Evolutionary conservation across 2,329 filamentous ascomycete species (phyloP), one percentile per base, ranked within the genome.

Genomic region (Venturia oleaginea): DNA sequence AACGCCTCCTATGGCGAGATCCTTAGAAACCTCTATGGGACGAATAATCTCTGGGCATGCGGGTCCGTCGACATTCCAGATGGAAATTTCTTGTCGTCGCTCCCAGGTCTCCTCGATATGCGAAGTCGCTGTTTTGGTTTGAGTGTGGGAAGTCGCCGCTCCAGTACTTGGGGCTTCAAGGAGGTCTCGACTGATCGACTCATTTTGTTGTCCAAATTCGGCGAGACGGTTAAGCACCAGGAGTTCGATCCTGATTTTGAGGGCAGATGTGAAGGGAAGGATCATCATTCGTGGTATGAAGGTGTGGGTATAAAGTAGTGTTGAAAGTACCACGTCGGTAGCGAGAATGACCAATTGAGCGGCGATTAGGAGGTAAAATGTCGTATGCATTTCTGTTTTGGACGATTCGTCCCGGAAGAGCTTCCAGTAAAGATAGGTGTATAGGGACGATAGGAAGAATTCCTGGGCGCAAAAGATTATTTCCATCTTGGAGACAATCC

Each of bases 171-270:
- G 2, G 24, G 51, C 51, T 57, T n/a, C 6, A 19, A 57, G 27
- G 13, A 32, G 51, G 19, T 57, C 30, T 34, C 30, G 27, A 2
- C 30, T 34, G 27, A 57, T 32, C n/a, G 59, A 42, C 34, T 17
- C 57, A 4, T 32, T 32, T 13, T 57, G 51, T 34, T 57, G 51
- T 57, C 51, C 51, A n/a, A 34, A 48, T 4, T 54, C 27, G 40
- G 27, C 61, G 4, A 62, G 61, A n/a, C 40, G 30, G 43, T 54
- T 62, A 15, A 62, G 61, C 43, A 62, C 61, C n/a, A 62, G 22
- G 7, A 62, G 43, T 37, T 62, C 61, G 61, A 62, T 48, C 30
- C 61, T 46, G 27, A 54, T 38, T 38, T 62, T 62, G 61, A 62
- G 19, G n/a, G 61, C 61, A 17, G 32, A 46, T 8, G 43, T 46